Percentiles rank a stretch among this genome's conserved stretches.
These are phyloP conservation scores for Inonotus obliquus DNA, from an alignment of 1,284 basidiomycete genomes.

Conservation along the genomic window DNA sequence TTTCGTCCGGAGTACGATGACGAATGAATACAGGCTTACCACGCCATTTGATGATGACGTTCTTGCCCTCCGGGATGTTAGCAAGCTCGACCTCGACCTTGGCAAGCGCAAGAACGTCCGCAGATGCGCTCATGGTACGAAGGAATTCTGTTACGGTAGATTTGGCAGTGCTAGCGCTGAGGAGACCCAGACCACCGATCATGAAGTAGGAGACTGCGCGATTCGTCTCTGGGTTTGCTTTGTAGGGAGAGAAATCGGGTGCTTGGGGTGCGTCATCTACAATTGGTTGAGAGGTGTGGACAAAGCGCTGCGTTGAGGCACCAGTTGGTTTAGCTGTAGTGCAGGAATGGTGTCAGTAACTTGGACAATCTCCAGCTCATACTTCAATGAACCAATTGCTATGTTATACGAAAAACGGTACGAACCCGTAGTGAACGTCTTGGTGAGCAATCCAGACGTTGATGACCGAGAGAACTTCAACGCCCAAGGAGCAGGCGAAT, in stretches of 20 bases:
- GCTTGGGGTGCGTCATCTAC: conserved; percentile 69
- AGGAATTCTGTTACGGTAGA: conserved; percentile 94
- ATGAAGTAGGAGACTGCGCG: conserved; percentile 94
- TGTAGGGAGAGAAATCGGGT: conserved; percentile 86
- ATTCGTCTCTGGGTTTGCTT: conserved; percentile 59
- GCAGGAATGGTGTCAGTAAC: conserved; percentile 16
- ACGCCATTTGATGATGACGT: conserved; percentile 98
- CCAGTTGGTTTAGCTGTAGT: conserved; percentile 44
- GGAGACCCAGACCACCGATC: conserved; percentile 93
- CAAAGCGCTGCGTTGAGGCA: conserved; percentile 61
- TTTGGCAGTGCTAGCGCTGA: conserved; percentile 93
- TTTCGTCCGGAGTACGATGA: conserved; percentile 90
- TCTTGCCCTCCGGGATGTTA: conserved; percentile 96
- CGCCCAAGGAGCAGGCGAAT: conserved; percentile 64
- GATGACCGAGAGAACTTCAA: conserved; percentile 48
- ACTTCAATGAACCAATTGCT: neutral
- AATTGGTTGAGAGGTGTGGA: conserved; percentile 62
- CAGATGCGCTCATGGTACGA: conserved; percentile 93
- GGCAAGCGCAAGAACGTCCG: conserved; percentile 96
- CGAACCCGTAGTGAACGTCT: conserved; percentile 65
- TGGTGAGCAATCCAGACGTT: conserved; percentile 54
- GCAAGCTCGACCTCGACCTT: conserved; percentile 96
- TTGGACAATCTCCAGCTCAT: conserved; percentile 5
- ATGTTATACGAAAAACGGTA: neutral
- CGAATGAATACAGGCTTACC: conserved; percentile 99